These are phyloP conservation scores for Labyrinthula sp. DNA, from an alignment of 352 stramenopile species.

Conservation along the genomic window DNA sequence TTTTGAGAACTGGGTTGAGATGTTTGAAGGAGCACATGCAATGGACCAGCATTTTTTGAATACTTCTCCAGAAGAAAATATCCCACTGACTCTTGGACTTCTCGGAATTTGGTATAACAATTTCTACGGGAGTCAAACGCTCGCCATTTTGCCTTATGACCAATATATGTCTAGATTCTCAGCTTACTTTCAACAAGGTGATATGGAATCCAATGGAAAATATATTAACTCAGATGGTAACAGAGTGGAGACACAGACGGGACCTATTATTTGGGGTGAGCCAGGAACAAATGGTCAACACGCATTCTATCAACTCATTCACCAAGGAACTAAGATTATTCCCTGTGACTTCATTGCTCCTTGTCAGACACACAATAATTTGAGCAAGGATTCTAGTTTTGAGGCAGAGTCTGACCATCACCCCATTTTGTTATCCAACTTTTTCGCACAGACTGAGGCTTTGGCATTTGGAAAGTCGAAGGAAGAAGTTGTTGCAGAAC, in stretches of 20 bases:
- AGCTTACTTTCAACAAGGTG: conserved; percentile 89
- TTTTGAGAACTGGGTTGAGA: conserved; percentile 61
- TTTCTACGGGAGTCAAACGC: conserved; percentile 71
- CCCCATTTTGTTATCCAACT: conserved; percentile 98
- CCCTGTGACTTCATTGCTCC: conserved; percentile 96
- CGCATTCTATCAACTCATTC: conserved; percentile 96
- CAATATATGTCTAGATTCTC: conserved; percentile 80
- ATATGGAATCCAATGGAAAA: conserved; percentile 99
- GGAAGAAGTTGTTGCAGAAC: conserved; percentile 69
- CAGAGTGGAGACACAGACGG: conserved; percentile 70
- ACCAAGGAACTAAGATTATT: conserved; percentile 84
- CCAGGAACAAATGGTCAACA: conserved; percentile 92
- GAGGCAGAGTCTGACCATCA: conserved; percentile 71
- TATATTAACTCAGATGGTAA: conserved; percentile 72
- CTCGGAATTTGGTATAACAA: conserved; percentile 93
- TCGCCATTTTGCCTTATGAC: conserved; percentile 47
- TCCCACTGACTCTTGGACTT: conserved; percentile 86
- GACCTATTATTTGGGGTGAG: conserved; percentile 90
- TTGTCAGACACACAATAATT: conserved; percentile 69
- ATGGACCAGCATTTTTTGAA: conserved; percentile 92
- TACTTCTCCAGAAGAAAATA: conserved; percentile 52
- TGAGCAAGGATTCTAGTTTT: conserved; percentile 43
- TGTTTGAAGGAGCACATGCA: conserved; percentile 79
- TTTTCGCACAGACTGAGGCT: conserved; percentile 95
- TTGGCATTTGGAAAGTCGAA: conserved; percentile 82